A percentile compares a stretch with the other conserved stretches of the same genome.
Evolutionary conservation across 2,329 filamentous ascomycete species (phyloP).

Genomic region (Fragosphaeria purpurea): DNA sequence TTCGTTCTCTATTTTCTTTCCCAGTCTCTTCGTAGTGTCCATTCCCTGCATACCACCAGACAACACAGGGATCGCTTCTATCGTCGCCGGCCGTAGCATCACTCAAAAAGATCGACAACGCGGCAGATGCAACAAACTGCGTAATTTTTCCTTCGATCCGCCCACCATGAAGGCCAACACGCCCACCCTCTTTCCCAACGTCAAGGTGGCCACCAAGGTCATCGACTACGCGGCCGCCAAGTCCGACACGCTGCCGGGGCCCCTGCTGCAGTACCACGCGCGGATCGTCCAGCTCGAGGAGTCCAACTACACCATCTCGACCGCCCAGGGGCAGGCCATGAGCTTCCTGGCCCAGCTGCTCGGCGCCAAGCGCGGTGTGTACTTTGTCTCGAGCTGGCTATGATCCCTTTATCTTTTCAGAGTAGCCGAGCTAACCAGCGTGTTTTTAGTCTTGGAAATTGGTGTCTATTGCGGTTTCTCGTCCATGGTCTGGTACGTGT

Average conservation of each 20-base stretch:
- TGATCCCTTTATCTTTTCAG: no score
- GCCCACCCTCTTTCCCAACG: conserved; percentile 32
- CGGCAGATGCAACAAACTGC: no score
- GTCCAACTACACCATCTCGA: conserved; percentile 17
- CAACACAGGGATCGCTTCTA: no score
- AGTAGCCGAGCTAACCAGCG: no score
- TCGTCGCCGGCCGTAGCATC: no score
- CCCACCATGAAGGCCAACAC: conserved; percentile 28
- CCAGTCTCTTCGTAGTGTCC: no score
- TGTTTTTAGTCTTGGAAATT: conserved; percentile 35
- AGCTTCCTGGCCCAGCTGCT: conserved; percentile 30
- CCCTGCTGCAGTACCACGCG: conserved; percentile 33
- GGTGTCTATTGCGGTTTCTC: conserved; percentile 41
- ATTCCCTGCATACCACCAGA: no score
- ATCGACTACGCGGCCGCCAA: conserved; percentile 32
- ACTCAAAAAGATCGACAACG: no score
- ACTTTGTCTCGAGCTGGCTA: not conserved
- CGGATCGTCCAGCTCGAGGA: conserved; percentile 12
- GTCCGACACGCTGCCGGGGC: conserved; percentile 31
- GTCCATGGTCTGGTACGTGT: conserved; percentile 30
- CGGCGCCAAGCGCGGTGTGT: conserved; percentile 26
- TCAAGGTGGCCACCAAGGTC: conserved; percentile 29
- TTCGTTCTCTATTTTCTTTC: no score
- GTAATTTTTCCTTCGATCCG: no score
- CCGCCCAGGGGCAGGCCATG: conserved; percentile 16